These are phyloP conservation scores for Nicotiana noctiflora DNA, from an alignment of 257 asterid genomes.

Conservation along the genomic window DNA sequence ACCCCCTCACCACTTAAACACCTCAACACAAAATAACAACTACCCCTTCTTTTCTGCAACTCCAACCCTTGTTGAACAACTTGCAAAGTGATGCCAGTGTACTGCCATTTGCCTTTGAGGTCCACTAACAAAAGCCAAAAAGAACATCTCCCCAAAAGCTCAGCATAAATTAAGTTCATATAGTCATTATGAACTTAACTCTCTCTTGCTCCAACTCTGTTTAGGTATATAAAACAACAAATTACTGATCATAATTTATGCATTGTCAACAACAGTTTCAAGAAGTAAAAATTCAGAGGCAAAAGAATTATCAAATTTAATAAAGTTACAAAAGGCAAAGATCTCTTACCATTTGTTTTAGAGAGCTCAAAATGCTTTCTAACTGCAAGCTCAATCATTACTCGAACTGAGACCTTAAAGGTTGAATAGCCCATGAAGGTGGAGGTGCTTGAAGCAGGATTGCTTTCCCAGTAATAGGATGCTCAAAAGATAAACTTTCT, in stretches of 20 bases:
- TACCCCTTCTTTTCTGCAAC: too few relatives aligned
- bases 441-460: slow-evolving; percentile 64
- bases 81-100: neutral
- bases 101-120: neutral
- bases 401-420: slow-evolving; percentile 1
- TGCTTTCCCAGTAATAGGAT: slow-evolving; percentile 61
- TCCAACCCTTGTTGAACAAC: neutral
- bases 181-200: neutral
- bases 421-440: slow-evolving; percentile 62
- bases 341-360: neutral
- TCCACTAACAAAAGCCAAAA: neutral
- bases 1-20: too few relatives aligned
- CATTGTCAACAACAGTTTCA: neutral
- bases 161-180: neutral
- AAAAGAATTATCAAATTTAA: neutral
- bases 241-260: neutral
- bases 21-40: too few relatives aligned
- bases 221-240: neutral
- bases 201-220: neutral
- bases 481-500: slow-evolving; percentile 74
- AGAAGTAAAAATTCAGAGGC: neutral
- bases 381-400: neutral
- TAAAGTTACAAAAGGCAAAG: neutral
- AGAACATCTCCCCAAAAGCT: neutral
- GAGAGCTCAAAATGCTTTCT: neutral